Evolutionary conservation across 192 early-diverging fungal genomes (phyloP).

Genomic region (Coemansia brasiliensis): DNA sequence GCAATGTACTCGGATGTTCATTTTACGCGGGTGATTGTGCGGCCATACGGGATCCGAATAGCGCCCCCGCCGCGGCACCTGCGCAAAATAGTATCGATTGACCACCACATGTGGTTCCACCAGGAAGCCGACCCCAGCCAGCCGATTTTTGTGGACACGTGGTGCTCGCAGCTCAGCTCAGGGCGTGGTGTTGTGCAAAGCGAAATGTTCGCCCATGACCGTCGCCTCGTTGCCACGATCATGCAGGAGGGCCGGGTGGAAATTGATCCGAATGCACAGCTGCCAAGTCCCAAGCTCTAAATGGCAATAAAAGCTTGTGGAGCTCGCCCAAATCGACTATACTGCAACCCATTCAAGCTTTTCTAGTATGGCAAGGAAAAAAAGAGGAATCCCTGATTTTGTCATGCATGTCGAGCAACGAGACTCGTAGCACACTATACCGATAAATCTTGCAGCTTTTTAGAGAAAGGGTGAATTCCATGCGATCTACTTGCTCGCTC

Average conservation of each 20-base stretch:
- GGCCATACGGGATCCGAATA: constrained; percentile 24
- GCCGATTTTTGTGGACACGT: constrained; percentile 12
- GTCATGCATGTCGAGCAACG: neutral
- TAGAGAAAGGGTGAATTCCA: no score
- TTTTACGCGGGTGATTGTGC: constrained; percentile 31
- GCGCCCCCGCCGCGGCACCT: constrained; percentile 19
- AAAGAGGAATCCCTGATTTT: no score
- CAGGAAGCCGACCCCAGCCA: constrained; percentile 5
- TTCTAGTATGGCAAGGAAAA: no score
- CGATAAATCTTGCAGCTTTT: no score
- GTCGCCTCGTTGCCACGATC: constrained; percentile 14
- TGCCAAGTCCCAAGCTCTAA: constrained; percentile 26
- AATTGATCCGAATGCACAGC: constrained; percentile 3
- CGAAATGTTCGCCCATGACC: constrained; percentile 18
- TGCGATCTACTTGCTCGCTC: neutral
- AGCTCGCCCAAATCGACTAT: no score
- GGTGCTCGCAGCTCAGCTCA: constrained; percentile 16
- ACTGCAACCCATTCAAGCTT: no score
- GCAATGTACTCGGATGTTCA: constrained; percentile 31
- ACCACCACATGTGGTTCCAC: constrained; percentile 41
- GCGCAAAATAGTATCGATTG: constrained; percentile 26
- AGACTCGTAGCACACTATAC: neutral
- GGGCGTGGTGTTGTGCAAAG: constrained; percentile 29
- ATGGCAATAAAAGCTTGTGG: no score
- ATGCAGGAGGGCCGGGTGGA: constrained; percentile 29